Evolutionary conservation across 2,329 filamentous ascomycete species (phyloP).

Genomic region (Sordariomycetes sp.): DNA sequence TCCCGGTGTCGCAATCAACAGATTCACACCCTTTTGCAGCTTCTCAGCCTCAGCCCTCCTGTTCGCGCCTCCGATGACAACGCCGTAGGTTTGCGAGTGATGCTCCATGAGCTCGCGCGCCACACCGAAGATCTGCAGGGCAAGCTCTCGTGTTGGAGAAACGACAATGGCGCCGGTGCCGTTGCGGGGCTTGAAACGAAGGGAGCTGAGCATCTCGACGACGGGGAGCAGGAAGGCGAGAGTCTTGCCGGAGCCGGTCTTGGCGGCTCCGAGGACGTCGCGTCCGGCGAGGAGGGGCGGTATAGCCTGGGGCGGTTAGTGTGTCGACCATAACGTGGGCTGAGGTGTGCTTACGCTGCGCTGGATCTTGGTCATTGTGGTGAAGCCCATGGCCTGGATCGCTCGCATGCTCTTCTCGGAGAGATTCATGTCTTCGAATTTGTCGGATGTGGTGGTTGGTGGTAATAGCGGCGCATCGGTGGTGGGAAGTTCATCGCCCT

Average conservation of each 20-base stretch:
- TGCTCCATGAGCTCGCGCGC: conserved; percentile 86
- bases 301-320: conserved; percentile 48
- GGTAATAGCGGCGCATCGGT: conserved; percentile 38
- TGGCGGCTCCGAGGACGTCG: conserved; percentile 90
- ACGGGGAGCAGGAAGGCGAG: conserved; percentile 90
- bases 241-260: conserved; percentile 94
- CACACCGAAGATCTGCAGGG: conserved; percentile 92
- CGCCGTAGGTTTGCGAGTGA: conserved; percentile 91
- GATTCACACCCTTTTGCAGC: conserved; percentile 85
- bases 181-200: conserved; percentile 92
- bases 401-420: conserved; percentile 84
- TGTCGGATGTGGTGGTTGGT: conserved; percentile 52
- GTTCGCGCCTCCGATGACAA: conserved; percentile 94
- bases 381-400: conserved; percentile 85
- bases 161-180: conserved; percentile 88
- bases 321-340: neutral
- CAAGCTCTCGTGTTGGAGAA: conserved; percentile 86
- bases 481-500: conserved; percentile 23
- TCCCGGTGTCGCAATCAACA: conserved; percentile 89
- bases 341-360: conserved; percentile 34
- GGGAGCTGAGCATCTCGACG: conserved; percentile 81
- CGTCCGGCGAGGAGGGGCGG: conserved; percentile 81
- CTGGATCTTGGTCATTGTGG: conserved; percentile 94
- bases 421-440: conserved; percentile 74
- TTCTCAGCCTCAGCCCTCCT: conserved; percentile 86